Evolutionary conservation across 768 basidiomycete species (phyloP).

Genomic region (Tulasnella sp.): DNA sequence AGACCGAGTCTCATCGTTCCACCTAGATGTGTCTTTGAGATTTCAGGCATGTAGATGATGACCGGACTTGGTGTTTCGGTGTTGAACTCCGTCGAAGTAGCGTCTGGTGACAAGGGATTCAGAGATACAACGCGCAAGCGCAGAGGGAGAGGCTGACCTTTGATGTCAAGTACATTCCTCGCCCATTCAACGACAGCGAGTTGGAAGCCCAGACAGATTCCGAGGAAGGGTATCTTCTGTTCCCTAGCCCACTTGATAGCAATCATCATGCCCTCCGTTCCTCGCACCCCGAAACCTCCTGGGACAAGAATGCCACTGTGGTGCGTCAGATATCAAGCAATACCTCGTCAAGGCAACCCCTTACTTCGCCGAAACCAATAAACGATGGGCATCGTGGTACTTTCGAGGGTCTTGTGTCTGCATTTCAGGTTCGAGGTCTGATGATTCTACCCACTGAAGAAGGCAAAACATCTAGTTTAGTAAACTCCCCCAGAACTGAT

Average conservation of each 20-base stretch:
- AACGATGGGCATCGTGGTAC: slow-evolving; percentile 96
- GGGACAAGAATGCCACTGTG: slow-evolving; percentile 92
- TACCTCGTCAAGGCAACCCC: slow-evolving; percentile 39
- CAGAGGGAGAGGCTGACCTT: slow-evolving; percentile 37
- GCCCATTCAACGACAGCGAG: slow-evolving; percentile 96
- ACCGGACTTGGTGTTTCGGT: slow-evolving; percentile 64
- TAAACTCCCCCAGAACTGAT: not conserved
- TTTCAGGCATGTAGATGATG: slow-evolving; percentile 98
- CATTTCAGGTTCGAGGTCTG: slow-evolving; percentile 80
- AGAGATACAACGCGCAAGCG: not conserved
- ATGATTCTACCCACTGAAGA: slow-evolving; percentile 91
- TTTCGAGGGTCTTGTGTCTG: slow-evolving; percentile 79
- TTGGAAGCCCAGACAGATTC: slow-evolving; percentile 98
- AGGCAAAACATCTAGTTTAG: slow-evolving; percentile 4
- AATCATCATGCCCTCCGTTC: slow-evolving; percentile 96
- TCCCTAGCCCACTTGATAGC: slow-evolving; percentile 98
- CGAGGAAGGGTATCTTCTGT: slow-evolving; percentile 91
- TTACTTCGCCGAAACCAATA: slow-evolving; percentile 86
- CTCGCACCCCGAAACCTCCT: slow-evolving; percentile 91
- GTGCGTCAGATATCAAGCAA: not conserved
- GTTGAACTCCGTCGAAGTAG: slow-evolving; percentile 83
- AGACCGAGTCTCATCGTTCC: slow-evolving; percentile 99
- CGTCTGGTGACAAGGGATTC: slow-evolving; percentile 53
- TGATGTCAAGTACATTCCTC: slow-evolving; percentile 73
- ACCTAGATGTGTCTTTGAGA: slow-evolving; percentile 96